Evolutionary conservation across 2,329 filamentous ascomycete species (phyloP).

Genomic region (Aspergillus awamori): DNA sequence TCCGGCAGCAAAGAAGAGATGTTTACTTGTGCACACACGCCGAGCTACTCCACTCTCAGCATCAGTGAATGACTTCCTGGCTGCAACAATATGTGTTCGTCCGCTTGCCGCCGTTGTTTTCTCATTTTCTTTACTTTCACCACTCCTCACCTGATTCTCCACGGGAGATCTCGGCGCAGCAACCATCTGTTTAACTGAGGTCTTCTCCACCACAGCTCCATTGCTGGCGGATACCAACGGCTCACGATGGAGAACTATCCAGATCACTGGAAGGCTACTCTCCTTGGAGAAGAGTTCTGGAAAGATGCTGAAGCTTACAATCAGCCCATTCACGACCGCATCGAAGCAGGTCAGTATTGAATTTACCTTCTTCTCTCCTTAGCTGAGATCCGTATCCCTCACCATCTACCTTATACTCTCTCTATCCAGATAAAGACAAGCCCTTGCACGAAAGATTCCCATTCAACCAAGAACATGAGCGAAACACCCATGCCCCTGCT

Average conservation of each 20-base stretch:
- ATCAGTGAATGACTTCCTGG: not conserved
- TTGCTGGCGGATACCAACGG: not conserved
- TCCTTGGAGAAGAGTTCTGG: constrained; percentile 35
- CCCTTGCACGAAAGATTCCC: constrained; percentile 29
- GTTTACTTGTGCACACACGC: not conserved
- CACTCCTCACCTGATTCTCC: not conserved
- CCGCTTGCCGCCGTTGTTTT: not conserved
- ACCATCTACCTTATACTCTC: not conserved
- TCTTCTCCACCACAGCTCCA: not conserved
- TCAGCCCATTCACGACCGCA: constrained; percentile 18
- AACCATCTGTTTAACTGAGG: not conserved
- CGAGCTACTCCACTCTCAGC: not conserved
- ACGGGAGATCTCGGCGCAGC: not conserved
- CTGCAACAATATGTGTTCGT: not conserved
- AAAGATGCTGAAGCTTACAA: constrained; percentile 28
- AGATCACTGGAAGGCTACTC: constrained; percentile 29
- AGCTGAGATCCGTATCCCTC: too few species aligned
- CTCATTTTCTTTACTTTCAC: not conserved
- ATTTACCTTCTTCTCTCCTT: too few species aligned
- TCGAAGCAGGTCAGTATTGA: constrained; percentile 22
- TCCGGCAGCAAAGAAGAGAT: not conserved
- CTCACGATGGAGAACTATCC: constrained; percentile 25
- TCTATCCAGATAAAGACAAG: constrained; percentile 13
- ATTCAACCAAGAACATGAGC: constrained; percentile 26
- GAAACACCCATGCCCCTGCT: constrained; percentile 5